Conservation (phyloP, 208 protist species). For the Wallacemonas sp. region DNA sequence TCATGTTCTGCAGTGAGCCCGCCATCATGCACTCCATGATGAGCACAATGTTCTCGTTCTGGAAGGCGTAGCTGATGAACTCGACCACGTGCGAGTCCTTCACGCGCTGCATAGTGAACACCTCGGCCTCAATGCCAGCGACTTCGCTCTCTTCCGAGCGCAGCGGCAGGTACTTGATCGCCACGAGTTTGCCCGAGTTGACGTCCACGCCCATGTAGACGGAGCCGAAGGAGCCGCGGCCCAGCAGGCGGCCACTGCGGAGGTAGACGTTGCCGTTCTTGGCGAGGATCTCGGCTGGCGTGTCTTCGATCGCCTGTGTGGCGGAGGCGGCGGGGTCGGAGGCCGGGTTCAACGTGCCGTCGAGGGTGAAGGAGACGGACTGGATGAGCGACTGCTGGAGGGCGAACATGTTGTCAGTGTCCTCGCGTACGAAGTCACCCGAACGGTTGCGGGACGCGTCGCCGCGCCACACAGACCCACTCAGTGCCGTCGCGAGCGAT, state of each 20-base stretch:
- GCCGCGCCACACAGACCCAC: slow-evolving; percentile 6
- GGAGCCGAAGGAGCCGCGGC: slow-evolving; percentile 83
- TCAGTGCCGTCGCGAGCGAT: slow-evolving; percentile 5
- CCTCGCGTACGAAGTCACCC: not conserved
- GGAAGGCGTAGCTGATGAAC: slow-evolving; percentile 85
- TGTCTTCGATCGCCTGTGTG: slow-evolving; percentile 13
- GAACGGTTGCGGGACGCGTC: not conserved
- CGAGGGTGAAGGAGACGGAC: slow-evolving; percentile 37
- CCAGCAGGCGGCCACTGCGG: slow-evolving; percentile 78
- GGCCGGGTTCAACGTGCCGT: slow-evolving; percentile 13
- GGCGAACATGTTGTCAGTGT: slow-evolving; percentile 3
- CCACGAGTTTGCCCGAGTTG: slow-evolving; percentile 74
- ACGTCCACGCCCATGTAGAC: slow-evolving; percentile 89
- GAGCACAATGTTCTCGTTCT: slow-evolving; percentile 68
- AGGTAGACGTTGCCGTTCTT: slow-evolving; percentile 78
- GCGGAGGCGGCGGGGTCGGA: too few species aligned
- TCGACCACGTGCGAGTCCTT: slow-evolving; percentile 87
- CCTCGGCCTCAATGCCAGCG: slow-evolving; percentile 72
- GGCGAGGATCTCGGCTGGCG: slow-evolving; percentile 64
- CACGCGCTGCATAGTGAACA: slow-evolving; percentile 79
- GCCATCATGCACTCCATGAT: slow-evolving; percentile 93
- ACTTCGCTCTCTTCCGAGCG: slow-evolving; percentile 65
- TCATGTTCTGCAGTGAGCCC: slow-evolving; percentile 79
- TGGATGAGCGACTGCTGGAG: slow-evolving; percentile 40
- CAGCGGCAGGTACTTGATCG: slow-evolving; percentile 86